A percentile compares a stretch with the other conserved stretches of the same genome.
phyloP scores from a whole-genome alignment of 2,329 filamentous ascomycete genomes.

The Diaporthe velutina region DNA sequence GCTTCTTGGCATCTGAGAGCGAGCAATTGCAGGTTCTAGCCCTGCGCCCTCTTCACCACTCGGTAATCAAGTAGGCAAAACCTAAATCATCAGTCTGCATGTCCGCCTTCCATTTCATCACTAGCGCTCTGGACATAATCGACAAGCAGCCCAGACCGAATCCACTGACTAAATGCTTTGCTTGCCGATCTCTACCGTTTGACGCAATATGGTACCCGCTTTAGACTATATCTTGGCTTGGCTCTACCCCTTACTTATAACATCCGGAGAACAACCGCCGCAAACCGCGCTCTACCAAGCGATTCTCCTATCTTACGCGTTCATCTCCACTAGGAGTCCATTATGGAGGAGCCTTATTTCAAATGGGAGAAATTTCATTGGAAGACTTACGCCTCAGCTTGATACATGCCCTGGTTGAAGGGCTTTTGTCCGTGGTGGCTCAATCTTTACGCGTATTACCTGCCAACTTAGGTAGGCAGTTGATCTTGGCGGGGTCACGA shows the following conservation, averaged over 20 bases:
- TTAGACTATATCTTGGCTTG: slow-evolving; percentile 18
- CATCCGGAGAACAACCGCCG: neutral
- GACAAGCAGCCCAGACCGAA: neutral
- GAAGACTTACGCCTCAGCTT: slow-evolving; percentile 7
- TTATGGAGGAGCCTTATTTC: neutral
- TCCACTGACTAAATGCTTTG: neutral
- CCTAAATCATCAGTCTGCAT: neutral
- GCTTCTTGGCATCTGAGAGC: neutral
- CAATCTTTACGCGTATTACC: neutral
- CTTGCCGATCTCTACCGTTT: neutral
- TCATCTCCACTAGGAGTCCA: neutral
- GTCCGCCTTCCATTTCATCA: neutral
- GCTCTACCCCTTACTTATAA: neutral
- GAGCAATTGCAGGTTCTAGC: neutral
- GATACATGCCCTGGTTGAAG: neutral
- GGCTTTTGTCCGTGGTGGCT: neutral
- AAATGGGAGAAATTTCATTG: neutral
- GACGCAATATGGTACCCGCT: neutral
- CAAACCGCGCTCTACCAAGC: neutral
- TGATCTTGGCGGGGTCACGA: neutral
- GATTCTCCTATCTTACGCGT: neutral
- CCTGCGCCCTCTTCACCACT: neutral
- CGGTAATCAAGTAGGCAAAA: neutral
- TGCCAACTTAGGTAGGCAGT: neutral
- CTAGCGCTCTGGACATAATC: neutral